Base-by-base conservation (phyloP, 2,329 filamentous ascomycete genomes). In the Talaromyces verruculosus region DNA sequence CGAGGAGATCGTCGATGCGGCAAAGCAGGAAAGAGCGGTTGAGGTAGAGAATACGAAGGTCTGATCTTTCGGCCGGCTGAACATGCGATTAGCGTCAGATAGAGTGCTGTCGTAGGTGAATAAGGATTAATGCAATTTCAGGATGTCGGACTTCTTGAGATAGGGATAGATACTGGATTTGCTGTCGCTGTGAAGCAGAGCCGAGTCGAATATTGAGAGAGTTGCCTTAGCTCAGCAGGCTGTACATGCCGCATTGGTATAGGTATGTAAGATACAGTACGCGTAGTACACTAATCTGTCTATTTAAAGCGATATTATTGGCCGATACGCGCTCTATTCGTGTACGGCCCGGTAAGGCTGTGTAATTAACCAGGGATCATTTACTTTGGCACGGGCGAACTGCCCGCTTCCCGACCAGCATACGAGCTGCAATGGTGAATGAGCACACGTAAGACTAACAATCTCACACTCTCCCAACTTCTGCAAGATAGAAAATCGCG, bases 1-100 rank as follows among this genome's bases (percentile, higher is more conserved):
- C 11, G 63, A 65, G 57, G 33, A 22, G 2, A 61, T 65, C 5
- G 43, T 61, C 8, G 45, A 45, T 53, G 41, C 43, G 25, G 39
- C 35, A 33, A 49, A 53, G 41, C 63, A 17, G 37, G 37, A 28
- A 39, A 60, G 3, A 5, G n/a, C 47, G 15, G 30, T 57, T 22
- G 57, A 65, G 33, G 11, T 60, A 6, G 57, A 60, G 57, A 17
- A 30, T 17, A 22, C n/a, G 41, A 17, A 25, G 22, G 53, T 53
- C 49, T 53, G 7, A 53, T 33, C 17, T 28, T 30, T 22, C 1
- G 28, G 28, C 11, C 6, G 17, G 19, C 19, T 47, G 19, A 25
- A 47, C n/a, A 49, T 49, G 45, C 11, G 45, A 47, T 11, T 47
- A 1, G 6, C 1, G 10, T 17, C 22, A 13, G 13, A 30, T 28